A percentile compares a stretch with the other conserved stretches of the same genome.
phyloP scores from a whole-genome alignment of 176 grass and related monocot genomes.

The Saccharum officinarum region DNA sequence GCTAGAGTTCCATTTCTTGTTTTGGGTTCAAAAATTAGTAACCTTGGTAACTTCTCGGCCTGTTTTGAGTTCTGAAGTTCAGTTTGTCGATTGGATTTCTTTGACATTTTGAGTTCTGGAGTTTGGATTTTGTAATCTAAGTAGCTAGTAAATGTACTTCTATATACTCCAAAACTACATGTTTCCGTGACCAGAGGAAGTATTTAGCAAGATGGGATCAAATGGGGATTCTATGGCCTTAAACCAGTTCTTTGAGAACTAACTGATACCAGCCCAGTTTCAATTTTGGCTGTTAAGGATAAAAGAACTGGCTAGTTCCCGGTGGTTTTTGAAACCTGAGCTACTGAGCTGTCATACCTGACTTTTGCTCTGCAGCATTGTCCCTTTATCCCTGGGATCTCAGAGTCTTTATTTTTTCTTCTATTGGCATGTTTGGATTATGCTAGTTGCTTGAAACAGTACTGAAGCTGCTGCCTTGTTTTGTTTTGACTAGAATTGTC shows the following conservation, averaged over 20 bases:
- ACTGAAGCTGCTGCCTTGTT: background rate
- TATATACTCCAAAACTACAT: background rate
- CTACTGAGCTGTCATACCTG: background rate
- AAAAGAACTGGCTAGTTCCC: background rate
- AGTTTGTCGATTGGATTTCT: background rate
- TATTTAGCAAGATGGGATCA: background rate
- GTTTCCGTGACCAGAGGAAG: background rate
- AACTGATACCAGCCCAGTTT: background rate
- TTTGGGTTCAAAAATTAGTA: background rate
- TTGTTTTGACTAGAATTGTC: conserved; percentile 8
- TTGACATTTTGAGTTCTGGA: background rate
- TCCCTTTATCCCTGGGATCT: background rate
- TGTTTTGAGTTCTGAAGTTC: background rate
- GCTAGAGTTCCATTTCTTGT: background rate
- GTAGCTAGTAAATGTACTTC: background rate
- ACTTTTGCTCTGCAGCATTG: background rate
- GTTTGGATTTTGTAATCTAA: background rate
- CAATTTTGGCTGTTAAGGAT: background rate
- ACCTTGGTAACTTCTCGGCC: background rate
- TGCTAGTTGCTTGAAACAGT: background rate
- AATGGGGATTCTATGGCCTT: background rate
- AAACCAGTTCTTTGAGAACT: background rate
- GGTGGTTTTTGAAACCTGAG: background rate
- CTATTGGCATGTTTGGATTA: conserved; percentile 8
- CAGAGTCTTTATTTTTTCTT: background rate